phyloP scores from a whole-genome alignment of 1,284 basidiomycete genomes.

The Mycosarcoma maydis region DNA sequence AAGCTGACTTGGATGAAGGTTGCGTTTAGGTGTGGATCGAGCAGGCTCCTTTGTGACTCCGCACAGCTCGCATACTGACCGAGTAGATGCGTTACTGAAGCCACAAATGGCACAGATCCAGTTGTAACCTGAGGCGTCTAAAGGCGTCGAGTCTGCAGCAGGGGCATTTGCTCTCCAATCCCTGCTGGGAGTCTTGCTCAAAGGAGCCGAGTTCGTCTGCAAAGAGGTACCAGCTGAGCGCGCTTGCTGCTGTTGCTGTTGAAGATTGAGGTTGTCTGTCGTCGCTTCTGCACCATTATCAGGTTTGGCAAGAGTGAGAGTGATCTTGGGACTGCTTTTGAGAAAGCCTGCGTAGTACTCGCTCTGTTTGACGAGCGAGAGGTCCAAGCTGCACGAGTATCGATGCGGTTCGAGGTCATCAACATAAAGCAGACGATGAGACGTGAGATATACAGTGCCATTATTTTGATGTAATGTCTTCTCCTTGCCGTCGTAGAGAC shows the following conservation, averaged over 20 bases:
- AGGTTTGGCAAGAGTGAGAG: constrained; percentile 70
- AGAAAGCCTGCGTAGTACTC: constrained; percentile 93
- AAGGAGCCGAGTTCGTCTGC: neutral
- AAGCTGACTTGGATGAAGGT: constrained; percentile 1
- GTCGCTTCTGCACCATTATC: constrained; percentile 22
- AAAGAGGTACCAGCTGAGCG: constrained; percentile 16
- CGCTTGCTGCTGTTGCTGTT: constrained; percentile 43
- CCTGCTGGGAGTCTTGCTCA: constrained; percentile 19
- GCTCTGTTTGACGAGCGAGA: constrained; percentile 78
- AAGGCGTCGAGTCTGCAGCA: constrained; percentile 28
- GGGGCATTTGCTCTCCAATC: constrained; percentile 40
- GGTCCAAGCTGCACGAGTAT: constrained; percentile 69
- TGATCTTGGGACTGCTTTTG: constrained; percentile 88
- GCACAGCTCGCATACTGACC: constrained; percentile 46
- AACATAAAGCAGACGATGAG: constrained; percentile 85
- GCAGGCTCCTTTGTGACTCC: constrained; percentile 52
- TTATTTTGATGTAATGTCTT: constrained; percentile 79
- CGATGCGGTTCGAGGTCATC: constrained; percentile 72
- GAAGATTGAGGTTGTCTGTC: neutral
- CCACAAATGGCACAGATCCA: constrained; percentile 62
- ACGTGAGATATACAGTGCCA: constrained; percentile 80
- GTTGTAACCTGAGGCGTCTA: constrained; percentile 12
- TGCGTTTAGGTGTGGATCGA: constrained; percentile 20
- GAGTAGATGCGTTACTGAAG: constrained; percentile 41
- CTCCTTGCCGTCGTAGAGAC: constrained; percentile 72